A percentile compares a stretch with the other conserved stretches of the same genome.
These are phyloP conservation scores for Didymella glomerata DNA, from an alignment of 2,329 filamentous ascomycete genomes.

Conservation along the genomic window DNA sequence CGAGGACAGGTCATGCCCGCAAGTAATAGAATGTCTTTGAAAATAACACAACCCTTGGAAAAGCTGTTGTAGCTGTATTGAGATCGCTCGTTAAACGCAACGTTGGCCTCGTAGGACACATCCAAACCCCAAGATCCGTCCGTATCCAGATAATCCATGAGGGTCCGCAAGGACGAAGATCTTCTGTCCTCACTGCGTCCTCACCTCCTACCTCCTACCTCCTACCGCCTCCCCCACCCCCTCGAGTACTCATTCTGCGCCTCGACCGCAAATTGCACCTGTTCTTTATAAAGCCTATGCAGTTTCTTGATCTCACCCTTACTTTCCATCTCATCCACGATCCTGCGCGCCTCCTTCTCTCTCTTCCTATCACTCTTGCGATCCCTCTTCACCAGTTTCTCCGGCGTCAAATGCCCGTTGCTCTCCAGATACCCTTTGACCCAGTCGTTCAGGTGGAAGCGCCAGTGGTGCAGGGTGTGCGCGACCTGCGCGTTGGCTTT, in stretches of 20 bases:
- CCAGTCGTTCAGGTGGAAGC: constrained; percentile 75
- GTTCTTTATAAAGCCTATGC: constrained; percentile 71
- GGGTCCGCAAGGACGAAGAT: too few relatives aligned
- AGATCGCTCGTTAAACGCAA: too few relatives aligned
- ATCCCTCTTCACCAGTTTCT: constrained; percentile 68
- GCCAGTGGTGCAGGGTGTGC: constrained; percentile 79
- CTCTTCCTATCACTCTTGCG: constrained; percentile 67
- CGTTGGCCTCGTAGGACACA: too few relatives aligned
- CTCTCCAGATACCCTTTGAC: constrained; percentile 69
- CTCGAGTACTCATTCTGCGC: constrained; percentile 39
- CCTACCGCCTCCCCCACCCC: constrained; percentile 33
- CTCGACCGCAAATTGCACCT: constrained; percentile 54
- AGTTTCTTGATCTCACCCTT: constrained; percentile 67
- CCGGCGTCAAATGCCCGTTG: constrained; percentile 65
- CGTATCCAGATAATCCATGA: too few relatives aligned
- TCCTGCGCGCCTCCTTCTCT: constrained; percentile 67
- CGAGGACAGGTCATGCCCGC: too few relatives aligned
- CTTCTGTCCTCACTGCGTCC: too few relatives aligned
- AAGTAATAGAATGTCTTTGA: too few relatives aligned
- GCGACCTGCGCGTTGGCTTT: constrained; percentile 72
- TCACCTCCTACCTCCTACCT: neutral
- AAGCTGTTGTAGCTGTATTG: too few relatives aligned
- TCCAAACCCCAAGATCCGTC: too few relatives aligned
- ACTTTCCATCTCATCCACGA: constrained; percentile 71
- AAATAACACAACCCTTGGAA: too few relatives aligned